These are phyloP conservation scores for Tinospora cordifolia DNA, from an alignment of 164 flowering plant species.

Conservation along the genomic window DNA sequence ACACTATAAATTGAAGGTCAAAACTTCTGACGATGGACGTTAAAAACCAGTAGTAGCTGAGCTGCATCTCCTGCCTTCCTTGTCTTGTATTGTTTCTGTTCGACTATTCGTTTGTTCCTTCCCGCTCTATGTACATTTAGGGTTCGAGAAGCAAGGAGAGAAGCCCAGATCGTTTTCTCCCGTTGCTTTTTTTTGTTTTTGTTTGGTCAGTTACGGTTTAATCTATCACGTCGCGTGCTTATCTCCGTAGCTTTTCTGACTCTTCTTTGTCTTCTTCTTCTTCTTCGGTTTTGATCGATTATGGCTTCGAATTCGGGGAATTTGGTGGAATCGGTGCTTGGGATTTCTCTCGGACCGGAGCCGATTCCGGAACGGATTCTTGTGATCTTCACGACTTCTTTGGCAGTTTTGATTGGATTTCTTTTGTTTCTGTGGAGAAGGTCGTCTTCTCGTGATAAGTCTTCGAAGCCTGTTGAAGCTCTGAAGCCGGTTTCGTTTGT, in stretches of 20 bases:
- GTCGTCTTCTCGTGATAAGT: conserved; percentile 26
- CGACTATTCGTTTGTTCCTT: neutral
- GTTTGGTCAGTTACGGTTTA: too few species aligned
- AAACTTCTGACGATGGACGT: neutral
- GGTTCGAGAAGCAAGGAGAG: neutral
- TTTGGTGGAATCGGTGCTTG: conserved; percentile 36
- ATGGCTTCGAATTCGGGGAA: conserved; percentile 31
- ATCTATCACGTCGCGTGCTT: neutral
- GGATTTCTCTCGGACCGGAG: conserved; percentile 32
- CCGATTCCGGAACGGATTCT: conserved; percentile 28
- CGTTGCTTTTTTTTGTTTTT: too few species aligned
- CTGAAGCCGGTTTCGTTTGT: conserved; percentile 14
- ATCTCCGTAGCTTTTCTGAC: neutral
- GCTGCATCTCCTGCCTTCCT: neutral
- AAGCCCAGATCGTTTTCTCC: neutral
- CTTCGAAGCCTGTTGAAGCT: conserved; percentile 27
- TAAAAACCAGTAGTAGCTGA: neutral
- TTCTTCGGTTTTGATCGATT: neutral
- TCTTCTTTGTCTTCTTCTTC: too few species aligned
- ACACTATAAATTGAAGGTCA: neutral
- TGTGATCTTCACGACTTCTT: conserved; percentile 39
- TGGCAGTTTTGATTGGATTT: conserved; percentile 42
- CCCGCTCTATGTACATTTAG: neutral
- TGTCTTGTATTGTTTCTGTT: neutral
- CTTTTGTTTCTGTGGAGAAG: conserved; percentile 30